These are phyloP conservation scores for Sporothrix curviconia DNA, from an alignment of 2,329 filamentous ascomycete species.

Conservation along the genomic window DNA sequence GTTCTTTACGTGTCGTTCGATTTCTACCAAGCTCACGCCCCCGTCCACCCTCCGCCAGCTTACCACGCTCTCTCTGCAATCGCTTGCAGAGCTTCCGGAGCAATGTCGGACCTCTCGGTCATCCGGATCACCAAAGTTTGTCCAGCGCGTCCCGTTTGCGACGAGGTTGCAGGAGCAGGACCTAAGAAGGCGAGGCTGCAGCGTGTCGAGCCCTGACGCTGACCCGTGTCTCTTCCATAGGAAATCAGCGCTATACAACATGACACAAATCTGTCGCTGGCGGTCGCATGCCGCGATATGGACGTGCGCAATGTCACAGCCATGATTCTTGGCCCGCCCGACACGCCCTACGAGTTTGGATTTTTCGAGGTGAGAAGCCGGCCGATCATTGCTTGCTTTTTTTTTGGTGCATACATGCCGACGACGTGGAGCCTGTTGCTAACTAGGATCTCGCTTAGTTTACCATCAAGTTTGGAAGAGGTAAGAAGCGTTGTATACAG, in stretches of 20 bases:
- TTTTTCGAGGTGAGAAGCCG: conserved; percentile 73
- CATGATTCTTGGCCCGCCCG: conserved; percentile 84
- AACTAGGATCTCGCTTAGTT: conserved; percentile 47
- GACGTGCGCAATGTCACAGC: conserved; percentile 85
- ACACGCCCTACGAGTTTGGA: conserved; percentile 93
- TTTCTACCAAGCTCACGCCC: background rate
- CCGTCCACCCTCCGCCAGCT: background rate
- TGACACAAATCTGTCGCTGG: conserved; percentile 76
- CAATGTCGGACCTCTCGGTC: conserved; percentile 63
- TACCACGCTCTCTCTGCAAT: background rate
- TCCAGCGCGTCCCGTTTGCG: too few relatives aligned
- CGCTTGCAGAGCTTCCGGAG: conserved; percentile 18
- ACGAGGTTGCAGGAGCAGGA: too few relatives aligned
- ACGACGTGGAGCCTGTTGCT: too few relatives aligned
- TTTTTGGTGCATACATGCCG: too few relatives aligned
- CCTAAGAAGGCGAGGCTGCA: too few relatives aligned
- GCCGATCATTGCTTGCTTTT: too few relatives aligned
- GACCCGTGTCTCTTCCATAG: conserved; percentile 35
- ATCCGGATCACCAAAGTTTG: conserved; percentile 12
- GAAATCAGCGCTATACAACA: conserved; percentile 83
- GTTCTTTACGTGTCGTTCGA: too few relatives aligned
- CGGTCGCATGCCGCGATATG: conserved; percentile 77
- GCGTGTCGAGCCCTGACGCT: background rate
- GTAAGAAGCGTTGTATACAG: too few relatives aligned
- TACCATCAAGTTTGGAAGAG: conserved; percentile 66